Evolutionary conservation across 2,329 filamentous ascomycete genomes (phyloP), one percentile per base, ranked within the genome.

Genomic region (Colletotrichum costaricense): DNA sequence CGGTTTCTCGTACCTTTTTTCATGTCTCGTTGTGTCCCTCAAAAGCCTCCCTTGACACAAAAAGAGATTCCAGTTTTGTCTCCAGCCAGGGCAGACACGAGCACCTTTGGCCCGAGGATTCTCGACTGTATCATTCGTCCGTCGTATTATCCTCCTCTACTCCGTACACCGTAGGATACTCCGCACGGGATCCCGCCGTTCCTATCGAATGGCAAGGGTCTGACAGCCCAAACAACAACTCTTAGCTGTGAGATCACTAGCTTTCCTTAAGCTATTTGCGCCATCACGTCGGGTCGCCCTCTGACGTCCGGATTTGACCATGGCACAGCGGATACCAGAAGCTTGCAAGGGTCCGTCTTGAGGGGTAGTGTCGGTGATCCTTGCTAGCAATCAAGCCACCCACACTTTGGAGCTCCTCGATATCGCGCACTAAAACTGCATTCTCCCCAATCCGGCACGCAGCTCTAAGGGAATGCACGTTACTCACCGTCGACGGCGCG

Each of bases 381-480:
- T 35, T 63, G 60, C 60, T 65, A 73, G 70, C 59, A 49, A 63
- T 62, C 24, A 26, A 46, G 70, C 67, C 67, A 55, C 46, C 56
- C 33, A 35, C 24, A 28, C 38, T 33, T 38, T 49, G 22, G 11
- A 69, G 56, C 66, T 54, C 35, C 56, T 64, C 49, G 55, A 65
- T 46, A 60, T 42, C 58, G 33, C 42, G 46, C 66, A 55, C 70
- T 73, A 73, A 42, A 52, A 22, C 60, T 70, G 60, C 67, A 70
- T 56, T 59, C 26, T 60, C 70, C 70, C 67, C 67, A 38, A 73
- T 73, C 60, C 70, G 70, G 67, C 56, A 62, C 63, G 6, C 67
- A 49, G 24, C n/a, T 70, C 60, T 22, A 73, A 70, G 68, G 67
- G 56, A 70, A 70, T 70, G 55, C 67, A 60, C 67, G 67, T 65